phyloP scores from a whole-genome alignment of 768 basidiomycete genomes.

The Arthromyces matolae region DNA sequence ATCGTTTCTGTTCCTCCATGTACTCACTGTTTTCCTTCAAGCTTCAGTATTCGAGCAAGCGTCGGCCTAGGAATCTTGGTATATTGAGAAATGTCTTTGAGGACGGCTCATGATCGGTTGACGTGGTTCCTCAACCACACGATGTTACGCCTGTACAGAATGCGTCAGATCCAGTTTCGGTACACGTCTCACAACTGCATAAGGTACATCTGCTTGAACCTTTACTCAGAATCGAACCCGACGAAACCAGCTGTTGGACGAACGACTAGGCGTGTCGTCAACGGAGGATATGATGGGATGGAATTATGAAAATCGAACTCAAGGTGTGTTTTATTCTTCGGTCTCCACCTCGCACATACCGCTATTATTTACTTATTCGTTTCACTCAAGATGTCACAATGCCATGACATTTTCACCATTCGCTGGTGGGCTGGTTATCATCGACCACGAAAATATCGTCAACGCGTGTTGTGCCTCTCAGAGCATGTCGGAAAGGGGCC shows the following conservation, averaged over 20 bases:
- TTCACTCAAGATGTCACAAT: conserved; percentile 56
- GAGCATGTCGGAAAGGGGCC: conserved; percentile 68
- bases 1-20: neutral
- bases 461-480: conserved; percentile 73
- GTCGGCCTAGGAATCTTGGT: conserved; percentile 61
- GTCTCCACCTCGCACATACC: too few relatives aligned
- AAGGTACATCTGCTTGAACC: conserved; percentile 62
- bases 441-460: conserved; percentile 79
- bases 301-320: conserved; percentile 71
- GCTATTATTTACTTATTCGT: neutral
- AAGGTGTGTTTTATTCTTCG: conserved; percentile 46
- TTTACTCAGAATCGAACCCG: conserved; percentile 65
- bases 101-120: conserved; percentile 82
- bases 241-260: conserved; percentile 72
- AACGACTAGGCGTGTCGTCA: conserved; percentile 85
- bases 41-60: conserved; percentile 8
- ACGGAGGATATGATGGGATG: conserved; percentile 79
- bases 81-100: conserved; percentile 81
- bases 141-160: conserved; percentile 33
- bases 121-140: conserved; percentile 72
- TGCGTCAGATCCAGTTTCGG: conserved; percentile 30
- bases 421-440: conserved; percentile 66
- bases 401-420: conserved; percentile 64
- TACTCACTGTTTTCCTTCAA: neutral
- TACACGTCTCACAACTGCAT: neutral